phyloP scores from a whole-genome alignment of 805 yeast species.

The Metschnikowia bowlesiae region DNA sequence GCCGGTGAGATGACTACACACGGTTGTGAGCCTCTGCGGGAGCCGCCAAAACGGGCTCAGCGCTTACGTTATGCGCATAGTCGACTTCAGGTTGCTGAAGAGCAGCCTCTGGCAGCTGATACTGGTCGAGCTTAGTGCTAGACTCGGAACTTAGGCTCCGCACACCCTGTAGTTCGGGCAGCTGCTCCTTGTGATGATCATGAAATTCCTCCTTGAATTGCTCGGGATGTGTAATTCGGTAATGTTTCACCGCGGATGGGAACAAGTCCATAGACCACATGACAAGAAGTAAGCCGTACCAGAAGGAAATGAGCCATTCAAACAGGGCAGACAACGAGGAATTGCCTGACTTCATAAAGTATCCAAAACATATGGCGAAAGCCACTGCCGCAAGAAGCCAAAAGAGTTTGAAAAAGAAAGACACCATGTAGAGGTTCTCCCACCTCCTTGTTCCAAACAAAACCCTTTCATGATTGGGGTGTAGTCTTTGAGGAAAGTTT shows the following conservation, averaged over 20 bases:
- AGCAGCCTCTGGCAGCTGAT: not conserved
- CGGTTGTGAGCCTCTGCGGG: not conserved
- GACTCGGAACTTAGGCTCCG: not conserved
- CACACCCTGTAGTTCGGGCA: not conserved
- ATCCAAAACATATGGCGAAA: conserved; percentile 69
- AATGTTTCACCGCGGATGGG: conserved; percentile 49
- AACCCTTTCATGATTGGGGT: conserved; percentile 37
- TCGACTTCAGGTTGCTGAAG: not conserved
- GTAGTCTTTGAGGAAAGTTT: conserved; percentile 30
- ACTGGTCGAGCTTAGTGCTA: not conserved
- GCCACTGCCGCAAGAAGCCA: conserved; percentile 68
- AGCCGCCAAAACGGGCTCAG: not conserved
- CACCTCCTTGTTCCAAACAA: conserved; percentile 35
- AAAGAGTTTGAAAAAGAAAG: conserved; percentile 48
- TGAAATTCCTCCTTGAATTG: conserved; percentile 17
- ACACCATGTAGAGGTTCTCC: conserved; percentile 41
- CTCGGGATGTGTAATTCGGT: conserved; percentile 28
- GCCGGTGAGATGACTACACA: not conserved
- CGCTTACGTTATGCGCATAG: not conserved
- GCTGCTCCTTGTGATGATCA: conserved; percentile 16
- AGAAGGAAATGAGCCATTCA: conserved; percentile 87
- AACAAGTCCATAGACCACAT: conserved; percentile 66
- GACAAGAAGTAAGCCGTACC: conserved; percentile 68
- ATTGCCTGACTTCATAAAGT: conserved; percentile 28
- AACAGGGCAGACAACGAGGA: conserved; percentile 53